These are phyloP conservation scores for Diaporthe humulicola DNA, from an alignment of 2,329 filamentous ascomycete species.

Conservation along the genomic window DNA sequence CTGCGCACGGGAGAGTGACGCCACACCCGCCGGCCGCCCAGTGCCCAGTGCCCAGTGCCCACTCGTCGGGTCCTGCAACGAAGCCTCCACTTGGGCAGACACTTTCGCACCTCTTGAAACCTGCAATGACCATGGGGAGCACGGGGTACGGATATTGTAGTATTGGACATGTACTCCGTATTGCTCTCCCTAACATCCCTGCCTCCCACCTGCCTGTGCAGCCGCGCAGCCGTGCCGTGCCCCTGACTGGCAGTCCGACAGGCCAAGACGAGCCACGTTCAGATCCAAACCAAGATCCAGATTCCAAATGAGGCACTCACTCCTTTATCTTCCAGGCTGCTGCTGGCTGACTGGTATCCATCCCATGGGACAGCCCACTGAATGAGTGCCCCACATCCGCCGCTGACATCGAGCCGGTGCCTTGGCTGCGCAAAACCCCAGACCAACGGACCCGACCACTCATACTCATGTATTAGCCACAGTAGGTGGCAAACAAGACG, in stretches of 20 bases:
- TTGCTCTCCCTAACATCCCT: background rate
- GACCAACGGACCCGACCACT: background rate
- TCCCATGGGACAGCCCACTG: no score
- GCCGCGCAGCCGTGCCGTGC: background rate
- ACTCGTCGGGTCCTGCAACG: background rate
- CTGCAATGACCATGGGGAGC: background rate
- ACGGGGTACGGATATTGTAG: no score
- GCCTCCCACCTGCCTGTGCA: background rate
- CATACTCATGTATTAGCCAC: background rate
- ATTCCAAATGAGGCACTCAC: background rate
- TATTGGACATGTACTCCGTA: background rate
- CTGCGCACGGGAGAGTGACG: conserved; percentile 1
- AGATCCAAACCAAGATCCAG: background rate
- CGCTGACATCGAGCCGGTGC: conserved; percentile 3
- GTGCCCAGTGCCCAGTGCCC: background rate
- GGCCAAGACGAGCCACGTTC: background rate
- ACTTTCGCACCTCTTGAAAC: conserved; percentile 1
- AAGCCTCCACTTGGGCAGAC: conserved; percentile 19
- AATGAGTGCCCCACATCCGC: background rate
- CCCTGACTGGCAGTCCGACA: background rate
- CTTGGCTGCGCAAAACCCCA: background rate
- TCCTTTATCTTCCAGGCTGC: background rate
- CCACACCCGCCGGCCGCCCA: background rate
- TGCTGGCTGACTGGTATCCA: background rate
- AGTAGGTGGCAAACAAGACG: background rate